Conservation (phyloP, 495 filamentous ascomycete genomes). For the Niebla homalea region DNA sequence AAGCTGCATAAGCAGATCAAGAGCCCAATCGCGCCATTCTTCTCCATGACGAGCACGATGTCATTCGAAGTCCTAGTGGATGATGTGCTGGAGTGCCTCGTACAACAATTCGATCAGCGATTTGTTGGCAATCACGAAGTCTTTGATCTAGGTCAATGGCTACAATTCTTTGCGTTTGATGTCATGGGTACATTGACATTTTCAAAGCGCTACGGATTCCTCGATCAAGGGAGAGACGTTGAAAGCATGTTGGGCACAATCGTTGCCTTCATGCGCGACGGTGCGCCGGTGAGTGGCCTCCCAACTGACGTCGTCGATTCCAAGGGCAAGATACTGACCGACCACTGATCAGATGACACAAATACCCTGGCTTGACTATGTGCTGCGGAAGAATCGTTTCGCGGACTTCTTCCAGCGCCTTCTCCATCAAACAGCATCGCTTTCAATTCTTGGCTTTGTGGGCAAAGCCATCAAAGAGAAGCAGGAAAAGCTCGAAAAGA, state of each 20-base stretch:
- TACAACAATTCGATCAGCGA: slow-evolving; percentile 15
- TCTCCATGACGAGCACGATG: slow-evolving; percentile 24
- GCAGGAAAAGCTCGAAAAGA: neutral
- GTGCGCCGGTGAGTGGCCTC: slow-evolving; percentile 15
- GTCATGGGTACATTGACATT: slow-evolving; percentile 31
- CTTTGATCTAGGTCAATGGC: slow-evolving; percentile 27
- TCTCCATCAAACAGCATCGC: neutral
- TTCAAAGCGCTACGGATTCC: slow-evolving; percentile 25
- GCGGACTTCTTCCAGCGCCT: neutral
- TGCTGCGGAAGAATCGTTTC: slow-evolving; percentile 18
- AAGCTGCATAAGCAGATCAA: slow-evolving; percentile 27
- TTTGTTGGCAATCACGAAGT: slow-evolving; percentile 8
- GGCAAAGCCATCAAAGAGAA: slow-evolving; percentile 2
- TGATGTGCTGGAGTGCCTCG: slow-evolving; percentile 11
- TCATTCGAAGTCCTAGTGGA: slow-evolving; percentile 3
- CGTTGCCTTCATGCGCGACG: slow-evolving; percentile 17
- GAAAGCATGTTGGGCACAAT: slow-evolving; percentile 20
- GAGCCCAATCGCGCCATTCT: slow-evolving; percentile 28
- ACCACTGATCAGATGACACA: slow-evolving; percentile 21
- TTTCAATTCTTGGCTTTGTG: slow-evolving; percentile 4
- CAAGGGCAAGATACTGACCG: neutral
- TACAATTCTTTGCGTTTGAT: slow-evolving; percentile 37
- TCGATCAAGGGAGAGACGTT: slow-evolving; percentile 27
- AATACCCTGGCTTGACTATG: slow-evolving; percentile 27
- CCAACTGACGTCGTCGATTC: neutral